These are phyloP conservation scores for Reutealis trisperma DNA, from an alignment of 345 rosid species.

Conservation along the genomic window DNA sequence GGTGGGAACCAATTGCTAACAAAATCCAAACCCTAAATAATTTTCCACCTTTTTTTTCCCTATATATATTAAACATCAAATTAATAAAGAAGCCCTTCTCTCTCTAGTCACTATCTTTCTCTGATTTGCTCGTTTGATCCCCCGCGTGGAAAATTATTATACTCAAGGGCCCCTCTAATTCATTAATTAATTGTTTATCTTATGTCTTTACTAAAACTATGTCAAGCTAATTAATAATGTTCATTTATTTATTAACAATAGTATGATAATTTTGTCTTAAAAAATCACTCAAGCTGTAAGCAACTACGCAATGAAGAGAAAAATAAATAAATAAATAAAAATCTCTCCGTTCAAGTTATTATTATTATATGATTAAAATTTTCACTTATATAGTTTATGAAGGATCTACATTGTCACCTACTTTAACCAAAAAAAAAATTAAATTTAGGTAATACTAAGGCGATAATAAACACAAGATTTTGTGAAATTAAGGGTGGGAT, in stretches of 20 bases:
- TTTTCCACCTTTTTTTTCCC: not conserved
- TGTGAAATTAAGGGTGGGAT: not conserved
- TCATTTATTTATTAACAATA: too few relatives aligned
- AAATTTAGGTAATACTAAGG: not conserved
- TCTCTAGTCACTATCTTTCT: conserved; percentile 18
- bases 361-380: too few relatives aligned
- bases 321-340: too few relatives aligned
- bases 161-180: not conserved
- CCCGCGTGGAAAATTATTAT: not conserved
- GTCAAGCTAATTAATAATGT: too few relatives aligned
- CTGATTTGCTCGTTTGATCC: conserved; percentile 1
- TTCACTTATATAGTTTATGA: not conserved
- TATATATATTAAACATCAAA: not conserved
- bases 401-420: too few relatives aligned
- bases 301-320: too few relatives aligned
- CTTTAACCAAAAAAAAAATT: too few relatives aligned
- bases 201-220: not conserved
- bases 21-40: conserved; percentile 25
- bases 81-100: not conserved
- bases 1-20: conserved; percentile 34
- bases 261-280: too few relatives aligned
- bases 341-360: too few relatives aligned
- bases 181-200: not conserved
- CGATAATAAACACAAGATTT: not conserved
- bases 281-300: too few relatives aligned